phyloP scores from a whole-genome alignment of 192 early-diverging fungal genomes.

The Coemansia sp. region DNA sequence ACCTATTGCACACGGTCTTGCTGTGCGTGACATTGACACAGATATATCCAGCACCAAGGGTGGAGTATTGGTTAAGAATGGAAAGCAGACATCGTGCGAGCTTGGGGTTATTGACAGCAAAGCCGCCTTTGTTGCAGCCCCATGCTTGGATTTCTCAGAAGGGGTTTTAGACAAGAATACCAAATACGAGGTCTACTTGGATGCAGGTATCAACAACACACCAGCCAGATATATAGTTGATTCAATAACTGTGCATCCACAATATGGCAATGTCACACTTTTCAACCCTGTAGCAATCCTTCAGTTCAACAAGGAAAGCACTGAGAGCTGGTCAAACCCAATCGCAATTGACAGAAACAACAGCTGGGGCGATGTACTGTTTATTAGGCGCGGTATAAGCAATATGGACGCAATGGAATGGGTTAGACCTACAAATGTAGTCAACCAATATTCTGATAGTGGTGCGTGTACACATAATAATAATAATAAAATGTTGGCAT shows the following conservation, averaged over 20 bases:
- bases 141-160: conserved; percentile 9
- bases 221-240: neutral
- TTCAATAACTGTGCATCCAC: too few relatives aligned
- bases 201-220: conserved; percentile 7
- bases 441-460: too few relatives aligned
- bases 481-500: too few relatives aligned
- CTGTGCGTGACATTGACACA: neutral
- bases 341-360: neutral
- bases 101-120: conserved; percentile 9
- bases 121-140: neutral
- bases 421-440: neutral
- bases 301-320: neutral
- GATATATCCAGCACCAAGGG: neutral
- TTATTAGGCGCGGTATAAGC: neutral
- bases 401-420: neutral
- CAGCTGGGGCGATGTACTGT: neutral
- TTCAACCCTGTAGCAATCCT: too few relatives aligned
- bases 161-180: neutral
- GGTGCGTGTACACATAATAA: too few relatives aligned
- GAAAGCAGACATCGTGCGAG: conserved; percentile 14
- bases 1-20: neutral
- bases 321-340: neutral
- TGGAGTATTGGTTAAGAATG: neutral
- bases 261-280: too few relatives aligned
- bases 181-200: conserved; percentile 10